phyloP scores from a whole-genome alignment of 441 rosid species.

The Populus hybrid region DNA sequence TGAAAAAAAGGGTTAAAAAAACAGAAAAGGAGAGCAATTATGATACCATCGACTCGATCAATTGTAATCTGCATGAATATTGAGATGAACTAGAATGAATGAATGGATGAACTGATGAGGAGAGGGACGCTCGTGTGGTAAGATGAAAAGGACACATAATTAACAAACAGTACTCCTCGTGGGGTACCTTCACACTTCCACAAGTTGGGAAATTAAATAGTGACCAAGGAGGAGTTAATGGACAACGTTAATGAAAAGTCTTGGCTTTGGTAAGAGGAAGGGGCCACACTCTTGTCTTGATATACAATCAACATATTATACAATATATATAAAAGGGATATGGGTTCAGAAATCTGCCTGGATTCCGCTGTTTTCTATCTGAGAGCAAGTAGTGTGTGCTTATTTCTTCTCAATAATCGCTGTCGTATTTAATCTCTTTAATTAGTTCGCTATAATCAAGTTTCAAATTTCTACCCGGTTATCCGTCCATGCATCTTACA shows the following conservation, averaged over 20 bases:
- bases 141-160: background rate
- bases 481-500: background rate
- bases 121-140: background rate
- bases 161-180: background rate
- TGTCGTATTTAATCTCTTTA: background rate
- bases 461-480: background rate
- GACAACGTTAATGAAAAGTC: background rate
- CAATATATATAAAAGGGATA: background rate
- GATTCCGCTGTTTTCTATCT: conserved; percentile 37
- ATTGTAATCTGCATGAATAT: no score
- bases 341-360: conserved; percentile 32
- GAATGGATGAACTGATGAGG: background rate
- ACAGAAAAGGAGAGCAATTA: no score
- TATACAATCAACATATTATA: background rate
- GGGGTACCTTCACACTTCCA: background rate
- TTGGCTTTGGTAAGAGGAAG: background rate
- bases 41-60: no score
- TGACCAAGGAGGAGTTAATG: background rate
- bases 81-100: no score
- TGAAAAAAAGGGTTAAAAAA: no score
- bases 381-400: background rate
- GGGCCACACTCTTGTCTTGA: background rate
- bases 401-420: background rate
- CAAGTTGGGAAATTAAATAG: background rate
- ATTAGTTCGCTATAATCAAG: background rate